phyloP scores from a whole-genome alignment of 768 basidiomycete genomes.

The Phylloporus sp. region DNA sequence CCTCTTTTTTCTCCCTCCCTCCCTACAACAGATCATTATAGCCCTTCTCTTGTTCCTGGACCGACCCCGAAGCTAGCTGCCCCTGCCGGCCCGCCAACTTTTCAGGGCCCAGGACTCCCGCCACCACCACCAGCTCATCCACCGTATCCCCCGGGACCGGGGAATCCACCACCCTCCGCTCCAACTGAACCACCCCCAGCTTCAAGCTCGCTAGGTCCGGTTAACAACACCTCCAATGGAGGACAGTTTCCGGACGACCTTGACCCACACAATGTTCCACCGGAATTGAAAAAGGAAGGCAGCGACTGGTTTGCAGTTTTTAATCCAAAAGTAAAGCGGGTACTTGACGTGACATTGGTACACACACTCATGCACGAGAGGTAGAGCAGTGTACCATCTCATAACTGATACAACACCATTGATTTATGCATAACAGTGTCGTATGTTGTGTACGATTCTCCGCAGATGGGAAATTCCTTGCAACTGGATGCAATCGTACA shows the following conservation, averaged over 20 bases:
- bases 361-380: conserved; percentile 92
- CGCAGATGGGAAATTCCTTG: conserved; percentile 87
- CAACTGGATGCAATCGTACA: conserved; percentile 94
- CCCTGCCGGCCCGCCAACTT: conserved; percentile 28
- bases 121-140: conserved; percentile 31
- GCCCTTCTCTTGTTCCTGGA: conserved; percentile 35
- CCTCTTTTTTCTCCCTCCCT: conserved; percentile 21
- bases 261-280: conserved; percentile 32
- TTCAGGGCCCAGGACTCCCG: conserved; percentile 35
- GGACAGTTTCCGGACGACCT: conserved; percentile 34
- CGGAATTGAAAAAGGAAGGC: conserved; percentile 55
- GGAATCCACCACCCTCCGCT: conserved; percentile 30
- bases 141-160: conserved; percentile 31
- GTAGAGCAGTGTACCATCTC: conserved; percentile 37
- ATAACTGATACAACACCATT: background rate
- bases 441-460: conserved; percentile 93
- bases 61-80: conserved; percentile 37
- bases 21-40: conserved; percentile 33
- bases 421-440: conserved; percentile 42
- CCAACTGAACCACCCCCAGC: conserved; percentile 23
- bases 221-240: conserved; percentile 26
- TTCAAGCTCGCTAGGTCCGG: conserved; percentile 24
- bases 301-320: conserved; percentile 88
- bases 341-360: conserved; percentile 73
- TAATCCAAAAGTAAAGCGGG: conserved; percentile 75